phyloP scores from a whole-genome alignment of 805 yeast genomes.

The Candida sanyiensis region DNA sequence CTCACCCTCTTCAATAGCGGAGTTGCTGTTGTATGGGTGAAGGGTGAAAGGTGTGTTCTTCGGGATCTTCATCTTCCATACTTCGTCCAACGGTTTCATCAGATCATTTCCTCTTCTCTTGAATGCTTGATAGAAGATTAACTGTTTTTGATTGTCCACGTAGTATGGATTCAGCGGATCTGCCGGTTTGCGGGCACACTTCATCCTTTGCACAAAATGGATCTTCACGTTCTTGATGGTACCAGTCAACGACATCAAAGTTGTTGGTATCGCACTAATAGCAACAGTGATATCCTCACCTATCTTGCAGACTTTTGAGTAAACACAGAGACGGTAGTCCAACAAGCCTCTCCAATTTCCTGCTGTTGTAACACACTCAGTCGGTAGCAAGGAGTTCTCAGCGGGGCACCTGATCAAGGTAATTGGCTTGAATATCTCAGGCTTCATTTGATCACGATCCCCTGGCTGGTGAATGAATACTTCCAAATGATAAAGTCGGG shows the following conservation, averaged over 20 bases:
- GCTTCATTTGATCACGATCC: neutral
- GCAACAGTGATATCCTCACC: slow-evolving; percentile 12
- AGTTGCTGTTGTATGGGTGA: slow-evolving; percentile 17
- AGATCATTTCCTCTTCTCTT: neutral
- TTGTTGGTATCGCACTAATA: slow-evolving; percentile 10
- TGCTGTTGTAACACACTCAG: slow-evolving; percentile 10
- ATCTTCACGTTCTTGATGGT: slow-evolving; percentile 13
- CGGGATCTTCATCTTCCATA: slow-evolving; percentile 12
- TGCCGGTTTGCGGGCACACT: slow-evolving; percentile 10
- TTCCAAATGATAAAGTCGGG: slow-evolving; percentile 14
- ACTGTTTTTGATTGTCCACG: slow-evolving; percentile 3
- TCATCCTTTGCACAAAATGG: slow-evolving; percentile 14
- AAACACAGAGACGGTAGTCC: slow-evolving; percentile 14
- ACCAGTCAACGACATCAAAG: slow-evolving; percentile 2
- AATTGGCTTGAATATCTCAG: slow-evolving; percentile 7
- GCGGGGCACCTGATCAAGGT: slow-evolving; percentile 16
- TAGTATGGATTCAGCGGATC: neutral
- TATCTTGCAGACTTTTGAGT: slow-evolving; percentile 14
- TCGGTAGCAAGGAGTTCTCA: slow-evolving; percentile 10
- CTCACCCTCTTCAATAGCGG: slow-evolving; percentile 1
- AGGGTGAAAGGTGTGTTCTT: slow-evolving; percentile 8
- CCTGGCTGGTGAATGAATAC: slow-evolving; percentile 4
- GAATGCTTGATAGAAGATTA: slow-evolving; percentile 1
- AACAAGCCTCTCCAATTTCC: slow-evolving; percentile 19
- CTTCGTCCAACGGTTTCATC: slow-evolving; percentile 1